Evolutionary conservation across 2,329 filamentous ascomycete species (phyloP).

Genomic region (Neonectria punicea): DNA sequence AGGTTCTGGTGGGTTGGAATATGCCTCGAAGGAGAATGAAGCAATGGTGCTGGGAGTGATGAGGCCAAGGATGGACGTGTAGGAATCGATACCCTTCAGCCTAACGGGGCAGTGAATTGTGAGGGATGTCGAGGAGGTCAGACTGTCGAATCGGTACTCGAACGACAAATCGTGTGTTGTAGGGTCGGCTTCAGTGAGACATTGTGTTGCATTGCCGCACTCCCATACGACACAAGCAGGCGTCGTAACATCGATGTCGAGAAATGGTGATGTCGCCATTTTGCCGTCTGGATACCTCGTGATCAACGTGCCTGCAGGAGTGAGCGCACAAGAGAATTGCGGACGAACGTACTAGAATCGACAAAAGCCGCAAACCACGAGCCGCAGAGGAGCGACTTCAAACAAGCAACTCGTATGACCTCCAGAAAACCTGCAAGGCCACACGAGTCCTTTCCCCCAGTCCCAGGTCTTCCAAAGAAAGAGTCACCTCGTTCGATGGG

Average conservation of each 20-base stretch:
- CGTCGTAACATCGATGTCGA: conserved; percentile 11
- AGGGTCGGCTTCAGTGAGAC: conserved; percentile 16
- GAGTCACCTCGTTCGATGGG: conserved; percentile 19
- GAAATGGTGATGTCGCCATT: conserved; percentile 12
- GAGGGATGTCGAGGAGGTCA: conserved; percentile 6
- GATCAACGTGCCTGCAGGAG: not conserved
- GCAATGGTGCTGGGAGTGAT: conserved; percentile 7
- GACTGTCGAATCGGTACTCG: conserved; percentile 11
- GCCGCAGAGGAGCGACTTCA: conserved; percentile 4
- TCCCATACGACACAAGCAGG: conserved; percentile 15
- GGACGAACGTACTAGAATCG: not conserved
- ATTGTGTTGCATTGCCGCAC: conserved; percentile 2
- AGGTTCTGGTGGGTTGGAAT: conserved; percentile 3
- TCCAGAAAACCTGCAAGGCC: conserved; percentile 19
- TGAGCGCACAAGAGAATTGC: conserved; percentile 1
- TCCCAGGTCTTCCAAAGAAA: conserved; percentile 15
- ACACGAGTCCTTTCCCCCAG: conserved; percentile 11
- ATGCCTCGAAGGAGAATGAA: conserved; percentile 15
- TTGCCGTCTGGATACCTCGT: not conserved
- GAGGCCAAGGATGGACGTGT: conserved; percentile 6
- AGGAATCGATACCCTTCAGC: conserved; percentile 14
- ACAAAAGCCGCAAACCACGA: conserved; percentile 4
- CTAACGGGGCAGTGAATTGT: conserved; percentile 12
- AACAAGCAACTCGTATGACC: conserved; percentile 11
- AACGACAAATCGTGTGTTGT: conserved; percentile 4